Evolutionary conservation across 305 asterid genomes (phyloP).

Genomic region (Galium porrigens): DNA sequence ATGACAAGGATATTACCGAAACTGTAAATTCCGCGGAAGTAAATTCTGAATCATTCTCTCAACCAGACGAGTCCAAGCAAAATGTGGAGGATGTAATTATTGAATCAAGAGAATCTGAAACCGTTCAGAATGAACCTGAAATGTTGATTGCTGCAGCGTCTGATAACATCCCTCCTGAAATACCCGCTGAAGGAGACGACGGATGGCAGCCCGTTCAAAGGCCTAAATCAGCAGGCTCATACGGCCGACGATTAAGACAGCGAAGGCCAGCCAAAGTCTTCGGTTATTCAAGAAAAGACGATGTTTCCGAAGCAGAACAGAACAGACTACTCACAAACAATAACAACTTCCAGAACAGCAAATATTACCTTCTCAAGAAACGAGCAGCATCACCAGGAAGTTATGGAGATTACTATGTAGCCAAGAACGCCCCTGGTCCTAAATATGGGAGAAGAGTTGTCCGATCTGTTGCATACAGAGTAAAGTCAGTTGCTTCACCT

Average conservation of each 20-base stretch:
- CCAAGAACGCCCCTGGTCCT: conserved; percentile 52
- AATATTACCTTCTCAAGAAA: conserved; percentile 57
- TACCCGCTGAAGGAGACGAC: conserved; percentile 70
- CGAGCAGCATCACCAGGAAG: conserved; percentile 52
- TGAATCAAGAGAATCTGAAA: conserved; percentile 26
- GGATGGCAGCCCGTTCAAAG: conserved; percentile 96
- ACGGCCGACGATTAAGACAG: conserved; percentile 63
- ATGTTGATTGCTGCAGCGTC: conserved; percentile 22
- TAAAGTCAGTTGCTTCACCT: conserved; percentile 59
- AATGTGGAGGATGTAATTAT: conserved; percentile 24
- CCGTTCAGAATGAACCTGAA: conserved; percentile 26
- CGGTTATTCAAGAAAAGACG: conserved; percentile 61
- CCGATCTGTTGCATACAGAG: conserved; percentile 74
- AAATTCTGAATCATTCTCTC: conserved; percentile 23
- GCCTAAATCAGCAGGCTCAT: conserved; percentile 67
- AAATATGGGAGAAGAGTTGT: conserved; percentile 66
- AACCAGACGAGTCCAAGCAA: conserved; percentile 33
- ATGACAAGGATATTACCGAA: conserved; percentile 31
- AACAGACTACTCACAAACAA: conserved; percentile 18
- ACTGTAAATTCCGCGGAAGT: conserved; percentile 28
- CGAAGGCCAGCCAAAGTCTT: conserved; percentile 51
- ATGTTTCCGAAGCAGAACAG: conserved; percentile 50
- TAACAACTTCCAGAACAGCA: conserved; percentile 51
- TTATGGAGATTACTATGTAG: conserved; percentile 60
- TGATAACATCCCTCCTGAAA: conserved; percentile 38